Evolutionary conservation across 495 filamentous ascomycete species (phyloP).

Genomic region (Cercophora sp.): DNA sequence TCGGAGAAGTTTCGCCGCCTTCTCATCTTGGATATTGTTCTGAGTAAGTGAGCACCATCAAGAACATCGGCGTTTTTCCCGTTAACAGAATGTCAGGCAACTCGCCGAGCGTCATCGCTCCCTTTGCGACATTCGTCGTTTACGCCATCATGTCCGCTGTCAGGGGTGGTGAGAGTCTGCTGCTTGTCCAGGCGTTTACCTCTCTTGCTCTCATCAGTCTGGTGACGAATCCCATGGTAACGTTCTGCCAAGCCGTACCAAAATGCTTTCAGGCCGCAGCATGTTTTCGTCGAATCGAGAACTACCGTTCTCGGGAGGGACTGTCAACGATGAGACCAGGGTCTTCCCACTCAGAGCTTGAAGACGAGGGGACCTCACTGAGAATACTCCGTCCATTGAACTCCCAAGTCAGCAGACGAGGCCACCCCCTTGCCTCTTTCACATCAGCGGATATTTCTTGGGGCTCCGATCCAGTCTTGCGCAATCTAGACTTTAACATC

Average conservation of each 20-base stretch:
- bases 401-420: not conserved
- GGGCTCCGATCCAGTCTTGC: not conserved
- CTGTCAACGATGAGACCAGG: too few relatives aligned
- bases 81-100: constrained; percentile 32
- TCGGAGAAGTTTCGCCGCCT: constrained; percentile 53
- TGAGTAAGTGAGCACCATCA: constrained; percentile 10
- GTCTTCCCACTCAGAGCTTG: not conserved
- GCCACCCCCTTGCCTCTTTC: not conserved
- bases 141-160: constrained; percentile 25
- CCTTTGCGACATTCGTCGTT: constrained; percentile 24
- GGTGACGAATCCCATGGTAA: constrained; percentile 49
- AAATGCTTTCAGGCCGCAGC: constrained; percentile 47
- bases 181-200: constrained; percentile 49
- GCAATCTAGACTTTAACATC: not conserved
- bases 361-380: too few relatives aligned
- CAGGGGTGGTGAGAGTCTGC: constrained; percentile 29
- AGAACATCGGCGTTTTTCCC: not conserved
- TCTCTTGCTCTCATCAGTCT: constrained; percentile 55
- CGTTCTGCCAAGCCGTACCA: constrained; percentile 52
- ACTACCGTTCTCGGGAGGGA: constrained; percentile 22
- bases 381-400: not conserved
- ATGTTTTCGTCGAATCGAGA: constrained; percentile 56
- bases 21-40: constrained; percentile 21
- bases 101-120: constrained; percentile 36
- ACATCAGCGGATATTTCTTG: not conserved